A percentile compares a stretch with the other conserved stretches of the same genome.
These are phyloP conservation scores for Cymbopogon citratus DNA, from an alignment of 176 grass and related monocot species.

Conservation along the genomic window DNA sequence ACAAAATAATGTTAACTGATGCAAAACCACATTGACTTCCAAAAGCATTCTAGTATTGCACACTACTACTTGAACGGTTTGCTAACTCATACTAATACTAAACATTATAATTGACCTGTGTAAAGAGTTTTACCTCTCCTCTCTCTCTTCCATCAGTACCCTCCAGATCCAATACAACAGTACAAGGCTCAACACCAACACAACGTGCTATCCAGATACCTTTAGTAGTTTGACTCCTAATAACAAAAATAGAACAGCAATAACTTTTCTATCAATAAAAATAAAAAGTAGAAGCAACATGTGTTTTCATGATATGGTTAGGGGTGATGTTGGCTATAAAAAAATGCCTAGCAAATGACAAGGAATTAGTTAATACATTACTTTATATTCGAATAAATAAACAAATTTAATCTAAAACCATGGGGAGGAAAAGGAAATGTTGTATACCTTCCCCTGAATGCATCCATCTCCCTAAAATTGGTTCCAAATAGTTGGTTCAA, in stretches of 20 bases:
- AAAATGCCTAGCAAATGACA: neutral
- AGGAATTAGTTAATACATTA: neutral
- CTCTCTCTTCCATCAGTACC: conserved; percentile 96
- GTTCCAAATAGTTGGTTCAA: conserved; percentile 89
- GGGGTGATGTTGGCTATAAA: neutral
- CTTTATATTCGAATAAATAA: neutral
- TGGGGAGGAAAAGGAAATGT: neutral
- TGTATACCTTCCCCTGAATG: conserved; percentile 81
- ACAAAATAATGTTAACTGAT: neutral
- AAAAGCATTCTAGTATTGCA: neutral
- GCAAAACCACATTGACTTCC: neutral
- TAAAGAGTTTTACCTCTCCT: conserved; percentile 64
- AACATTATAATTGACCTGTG: neutral
- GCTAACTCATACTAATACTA: neutral
- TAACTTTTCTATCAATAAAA: neutral
- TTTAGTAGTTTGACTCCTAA: conserved; percentile 98
- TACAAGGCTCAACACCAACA: conserved; percentile 84
- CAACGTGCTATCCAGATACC: conserved; percentile 83
- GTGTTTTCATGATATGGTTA: conserved; percentile 7
- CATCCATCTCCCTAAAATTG: conserved; percentile 93
- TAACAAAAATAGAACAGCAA: conserved; percentile 19
- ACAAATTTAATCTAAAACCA: neutral
- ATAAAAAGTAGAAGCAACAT: neutral
- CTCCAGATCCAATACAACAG: conserved; percentile 85
- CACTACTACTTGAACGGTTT: neutral